Evolutionary conservation across 345 rosid species (phyloP).

Genomic region (Eucalyptus sp.): DNA sequence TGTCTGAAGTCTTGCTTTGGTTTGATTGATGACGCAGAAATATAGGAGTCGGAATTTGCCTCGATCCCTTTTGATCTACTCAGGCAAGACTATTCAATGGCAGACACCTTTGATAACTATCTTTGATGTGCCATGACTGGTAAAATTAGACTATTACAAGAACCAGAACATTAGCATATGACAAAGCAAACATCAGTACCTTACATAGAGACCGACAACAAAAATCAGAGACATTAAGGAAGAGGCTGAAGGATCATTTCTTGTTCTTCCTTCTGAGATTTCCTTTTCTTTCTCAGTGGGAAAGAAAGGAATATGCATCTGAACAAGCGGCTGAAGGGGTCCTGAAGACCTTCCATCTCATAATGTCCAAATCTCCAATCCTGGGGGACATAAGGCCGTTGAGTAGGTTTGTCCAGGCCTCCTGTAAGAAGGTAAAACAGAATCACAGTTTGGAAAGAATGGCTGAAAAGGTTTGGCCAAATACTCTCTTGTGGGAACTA

Average conservation of each 20-base stretch:
- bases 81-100: neutral
- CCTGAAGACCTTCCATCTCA: constrained; percentile 92
- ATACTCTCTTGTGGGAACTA: neutral
- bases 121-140: neutral
- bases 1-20: neutral
- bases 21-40: neutral
- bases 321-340: constrained; percentile 59
- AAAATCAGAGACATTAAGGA: neutral
- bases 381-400: constrained; percentile 38
- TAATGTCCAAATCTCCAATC: constrained; percentile 98
- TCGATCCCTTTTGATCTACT: neutral
- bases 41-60: neutral
- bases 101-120: neutral
- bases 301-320: constrained; percentile 38
- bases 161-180: neutral
- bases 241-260: constrained; percentile 39
- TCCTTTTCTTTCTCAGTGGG: constrained; percentile 26
- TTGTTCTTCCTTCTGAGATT: constrained; percentile 13
- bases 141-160: neutral
- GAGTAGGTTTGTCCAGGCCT: constrained; percentile 71
- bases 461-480: neutral
- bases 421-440: constrained; percentile 22
- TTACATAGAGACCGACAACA: neutral
- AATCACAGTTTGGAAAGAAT: neutral
- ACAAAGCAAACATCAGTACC: neutral